Conservation (phyloP, 2,329 filamentous ascomycete species). For the Cercospora berteroae region DNA sequence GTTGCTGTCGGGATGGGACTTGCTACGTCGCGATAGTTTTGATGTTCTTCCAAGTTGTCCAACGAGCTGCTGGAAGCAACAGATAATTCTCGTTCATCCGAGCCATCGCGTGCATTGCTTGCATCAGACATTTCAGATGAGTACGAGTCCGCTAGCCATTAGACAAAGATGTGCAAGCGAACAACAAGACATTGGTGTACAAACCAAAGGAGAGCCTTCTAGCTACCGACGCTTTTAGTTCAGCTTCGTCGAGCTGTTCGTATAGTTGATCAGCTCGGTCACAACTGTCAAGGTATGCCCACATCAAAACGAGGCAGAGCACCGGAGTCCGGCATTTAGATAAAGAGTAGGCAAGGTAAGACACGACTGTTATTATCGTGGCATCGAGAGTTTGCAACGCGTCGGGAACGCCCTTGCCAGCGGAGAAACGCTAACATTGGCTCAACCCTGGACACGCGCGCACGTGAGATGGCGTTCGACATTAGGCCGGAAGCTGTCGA, state of each 20-base stretch:
- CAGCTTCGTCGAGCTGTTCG: background rate
- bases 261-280: background rate
- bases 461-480: background rate
- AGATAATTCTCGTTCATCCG: background rate
- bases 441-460: background rate
- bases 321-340: background rate
- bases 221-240: background rate
- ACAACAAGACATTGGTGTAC: background rate
- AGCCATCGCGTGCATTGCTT: background rate
- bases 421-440: background rate
- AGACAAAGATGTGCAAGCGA: background rate
- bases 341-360: background rate
- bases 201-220: background rate
- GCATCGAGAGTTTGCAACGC: background rate
- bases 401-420: background rate
- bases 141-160: background rate
- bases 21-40: background rate
- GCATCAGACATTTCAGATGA: background rate
- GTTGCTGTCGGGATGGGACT: background rate
- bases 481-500: background rate
- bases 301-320: background rate
- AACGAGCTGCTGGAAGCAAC: no score
- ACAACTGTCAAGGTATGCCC: background rate
- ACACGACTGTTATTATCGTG: background rate
- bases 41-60: background rate